Percentiles rank a stretch among this genome's conserved stretches.
Evolutionary conservation across 106 monocot species (phyloP).

Genomic region (Cymbidium sinense): DNA sequence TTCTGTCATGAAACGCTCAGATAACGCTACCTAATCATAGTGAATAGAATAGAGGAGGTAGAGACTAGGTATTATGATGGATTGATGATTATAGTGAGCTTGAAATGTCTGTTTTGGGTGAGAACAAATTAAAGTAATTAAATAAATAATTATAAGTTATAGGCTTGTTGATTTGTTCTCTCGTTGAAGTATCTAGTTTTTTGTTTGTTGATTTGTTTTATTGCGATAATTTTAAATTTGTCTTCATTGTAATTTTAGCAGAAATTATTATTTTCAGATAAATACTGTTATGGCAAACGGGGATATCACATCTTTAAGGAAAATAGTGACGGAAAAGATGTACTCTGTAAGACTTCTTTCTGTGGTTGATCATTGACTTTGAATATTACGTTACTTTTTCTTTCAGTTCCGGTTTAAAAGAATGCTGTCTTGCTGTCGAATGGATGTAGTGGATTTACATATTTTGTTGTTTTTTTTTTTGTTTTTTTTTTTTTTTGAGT

Average conservation of each 20-base stretch:
- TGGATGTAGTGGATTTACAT: neutral
- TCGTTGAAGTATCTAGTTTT: neutral
- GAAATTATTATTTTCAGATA: conserved; percentile 42
- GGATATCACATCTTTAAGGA: conserved; percentile 75
- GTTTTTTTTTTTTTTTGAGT: neutral
- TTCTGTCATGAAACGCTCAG: neutral
- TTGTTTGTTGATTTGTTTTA: neutral
- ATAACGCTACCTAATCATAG: neutral
- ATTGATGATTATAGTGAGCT: neutral
- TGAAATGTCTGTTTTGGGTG: neutral
- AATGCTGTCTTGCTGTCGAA: neutral
- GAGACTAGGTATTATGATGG: neutral
- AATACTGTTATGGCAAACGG: conserved; percentile 69
- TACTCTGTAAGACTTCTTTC: conserved; percentile 65
- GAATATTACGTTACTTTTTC: neutral
- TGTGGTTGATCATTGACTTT: neutral
- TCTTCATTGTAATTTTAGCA: neutral
- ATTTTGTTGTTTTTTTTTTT: neutral
- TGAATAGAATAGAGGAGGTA: neutral
- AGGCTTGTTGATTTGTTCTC: neutral
- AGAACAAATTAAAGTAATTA: neutral
- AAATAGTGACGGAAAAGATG: conserved; percentile 88
- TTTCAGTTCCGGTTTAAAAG: neutral
- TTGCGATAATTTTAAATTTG: neutral
- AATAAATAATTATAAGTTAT: neutral